Evolutionary conservation across 2,329 filamentous ascomycete species (phyloP), one percentile per base, ranked within the genome.

Genomic region (Spiromastix sp.): DNA sequence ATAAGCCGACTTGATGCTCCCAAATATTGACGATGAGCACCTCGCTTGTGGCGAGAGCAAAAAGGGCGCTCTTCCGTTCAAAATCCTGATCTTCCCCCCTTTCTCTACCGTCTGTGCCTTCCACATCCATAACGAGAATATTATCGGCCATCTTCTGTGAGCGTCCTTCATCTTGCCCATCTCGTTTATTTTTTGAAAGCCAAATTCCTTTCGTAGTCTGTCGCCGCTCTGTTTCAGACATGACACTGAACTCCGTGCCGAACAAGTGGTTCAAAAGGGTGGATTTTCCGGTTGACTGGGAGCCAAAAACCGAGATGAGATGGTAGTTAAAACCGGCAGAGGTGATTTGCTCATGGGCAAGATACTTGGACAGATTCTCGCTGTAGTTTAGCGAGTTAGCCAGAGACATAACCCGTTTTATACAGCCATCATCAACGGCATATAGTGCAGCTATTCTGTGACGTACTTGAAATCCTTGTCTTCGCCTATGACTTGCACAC

Each of bases 161-260:
- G 41, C 13, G 21, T 15, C 50, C 44, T 45, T 62, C 60, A 34
- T 66, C 61, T 47, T 71, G 70, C 6, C 54, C 57, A 28, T 63
- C 59, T 18, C 67, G 66, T 68, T 93, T 94, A 64, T 96, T 96
- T 68, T 94, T 93, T 45, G 87, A 93, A 81, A 98, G 81, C 91
- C 91, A 98, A 57, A 98, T 98, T 55, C 91, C 91, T 69, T 96
- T 98, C 29, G 91, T 98, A 0, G 91, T 98, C 70, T 98, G 91
- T 42, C 86, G 79, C 45, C 91, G 77, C 60, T 95, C 86, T 43
- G 78, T 72, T 70, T 98, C 91, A 50, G 85, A 85, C 91, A 98
- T 98, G 56, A 98, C 89, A 48, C 85, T 89, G 66, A 98, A 98
- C 38, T 87, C 74, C 47, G 91, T 98, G 44, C 85, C 85, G 58